Evolutionary conservation across 805 yeast species (phyloP).

Genomic region (Candida hungchunana): DNA sequence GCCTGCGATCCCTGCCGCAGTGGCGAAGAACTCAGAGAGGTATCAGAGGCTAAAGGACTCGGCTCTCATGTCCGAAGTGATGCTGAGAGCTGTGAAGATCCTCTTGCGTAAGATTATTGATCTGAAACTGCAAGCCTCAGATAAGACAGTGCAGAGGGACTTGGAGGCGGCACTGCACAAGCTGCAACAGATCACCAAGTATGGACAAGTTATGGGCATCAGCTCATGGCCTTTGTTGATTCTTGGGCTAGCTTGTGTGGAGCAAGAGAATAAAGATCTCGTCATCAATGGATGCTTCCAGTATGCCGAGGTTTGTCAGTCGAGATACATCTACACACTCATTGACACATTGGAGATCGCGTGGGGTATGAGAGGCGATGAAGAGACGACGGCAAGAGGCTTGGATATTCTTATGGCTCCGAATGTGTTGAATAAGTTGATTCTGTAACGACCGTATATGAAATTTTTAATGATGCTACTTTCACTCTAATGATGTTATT

Average conservation of each 20-base stretch:
- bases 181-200: constrained; percentile 8
- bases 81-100: constrained; percentile 17
- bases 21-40: constrained; percentile 4
- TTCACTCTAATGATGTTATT: neutral
- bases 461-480: neutral
- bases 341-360: constrained; percentile 14
- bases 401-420: constrained; percentile 14
- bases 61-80: constrained; percentile 13
- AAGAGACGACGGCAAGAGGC: constrained; percentile 9
- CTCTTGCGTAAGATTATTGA: constrained; percentile 16
- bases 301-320: constrained; percentile 14
- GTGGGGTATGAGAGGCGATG: constrained; percentile 17
- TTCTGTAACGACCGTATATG: constrained; percentile 2
- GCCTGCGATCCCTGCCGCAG: constrained; percentile 17
- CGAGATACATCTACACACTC: constrained; percentile 13
- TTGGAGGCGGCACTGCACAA: constrained; percentile 5
- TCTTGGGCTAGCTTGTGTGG: constrained; percentile 13
- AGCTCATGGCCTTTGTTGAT: constrained; percentile 18
- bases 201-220: constrained; percentile 12
- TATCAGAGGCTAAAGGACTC: constrained; percentile 17
- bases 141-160: constrained; percentile 11
- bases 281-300: constrained; percentile 11
- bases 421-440: constrained; percentile 3
- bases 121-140: constrained; percentile 1
- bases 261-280: constrained; percentile 8